Evolutionary conservation across 257 asterid species (phyloP), one percentile per base, ranked within the genome.

Genomic region (Nicotiana obtusifolia): DNA sequence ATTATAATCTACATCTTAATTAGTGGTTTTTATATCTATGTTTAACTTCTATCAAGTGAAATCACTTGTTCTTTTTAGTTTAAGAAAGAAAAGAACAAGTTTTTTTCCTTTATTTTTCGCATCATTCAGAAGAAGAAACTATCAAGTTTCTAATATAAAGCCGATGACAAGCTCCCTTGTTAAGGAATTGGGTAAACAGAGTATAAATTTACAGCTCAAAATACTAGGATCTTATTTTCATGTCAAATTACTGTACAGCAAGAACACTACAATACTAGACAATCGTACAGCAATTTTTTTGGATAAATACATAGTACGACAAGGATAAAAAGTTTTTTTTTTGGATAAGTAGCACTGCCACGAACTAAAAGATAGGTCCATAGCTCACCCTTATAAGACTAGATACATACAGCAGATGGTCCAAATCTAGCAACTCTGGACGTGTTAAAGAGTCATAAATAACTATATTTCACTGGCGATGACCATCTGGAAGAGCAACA

Each of bases 401-500:
- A 80, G 49, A 80, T 64, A 62, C 82, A 61, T 66, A 80, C 64
- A 64, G 73, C 31, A 80, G 19, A 31, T 15, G 13, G 62, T 64
- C 73, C 82, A 44, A 80, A 53, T 64, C 19, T 37, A 16, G 75
- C 11, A 26, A 2, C 59, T 37, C 44, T 80, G 62, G 82, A 62
- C 28, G 37, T 80, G 73, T 57, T 22, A 26, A 30, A 53, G 64
- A 35, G 73, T 28, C 52, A 67, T 52, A 33, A 78, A 87, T 64
- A 68, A 41, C 53, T n/a, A 62, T 30, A 16, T 83, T 44, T 94
- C 91, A 95, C 84, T 92, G 96, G 26, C 91, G 92, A 85, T 91
- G 90, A 81, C 93, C 95, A 24, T 91, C 94, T 0, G 98, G 98
- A 66, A 95, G 97, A 80, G 94, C 91, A 41, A 95, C 99, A 31